Conservation (phyloP, 2,329 filamentous ascomycete genomes). For the Alternaria viburni region DNA sequence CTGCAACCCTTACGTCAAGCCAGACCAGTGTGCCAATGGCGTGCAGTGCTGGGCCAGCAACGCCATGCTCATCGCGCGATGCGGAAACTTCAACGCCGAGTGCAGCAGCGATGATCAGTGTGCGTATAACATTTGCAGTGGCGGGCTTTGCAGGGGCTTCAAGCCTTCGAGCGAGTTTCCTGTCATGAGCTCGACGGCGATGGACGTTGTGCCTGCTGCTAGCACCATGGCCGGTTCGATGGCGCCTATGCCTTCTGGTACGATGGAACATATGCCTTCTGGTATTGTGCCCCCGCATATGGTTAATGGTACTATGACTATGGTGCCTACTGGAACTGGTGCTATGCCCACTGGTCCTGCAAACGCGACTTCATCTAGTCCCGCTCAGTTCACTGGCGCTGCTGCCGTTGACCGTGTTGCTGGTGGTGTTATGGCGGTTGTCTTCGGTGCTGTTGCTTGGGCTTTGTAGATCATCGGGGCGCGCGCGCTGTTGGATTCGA, state of each 20-base stretch:
- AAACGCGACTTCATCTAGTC: neutral
- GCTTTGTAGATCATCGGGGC: conserved; percentile 6
- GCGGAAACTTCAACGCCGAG: conserved; percentile 28
- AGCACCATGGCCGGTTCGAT: neutral
- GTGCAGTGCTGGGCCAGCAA: conserved; percentile 25
- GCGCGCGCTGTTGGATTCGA: neutral
- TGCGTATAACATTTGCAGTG: conserved; percentile 23
- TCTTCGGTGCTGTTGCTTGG: conserved; percentile 18
- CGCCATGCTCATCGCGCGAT: conserved; percentile 13
- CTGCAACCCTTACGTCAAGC: conserved; percentile 17
- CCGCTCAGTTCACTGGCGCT: conserved; percentile 21
- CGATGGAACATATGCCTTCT: neutral
- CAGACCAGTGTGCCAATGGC: conserved; percentile 15
- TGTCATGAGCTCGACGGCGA: neutral
- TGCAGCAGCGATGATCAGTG: conserved; percentile 21
- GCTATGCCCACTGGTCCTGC: conserved; percentile 9
- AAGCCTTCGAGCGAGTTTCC: conserved; percentile 1
- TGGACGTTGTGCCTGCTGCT: neutral
- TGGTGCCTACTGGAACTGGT: conserved; percentile 3
- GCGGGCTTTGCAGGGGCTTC: conserved; percentile 23
- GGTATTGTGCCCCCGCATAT: neutral
- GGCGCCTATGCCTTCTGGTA: neutral
- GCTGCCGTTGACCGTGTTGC: conserved; percentile 13
- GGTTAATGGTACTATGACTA: conserved; percentile 10
- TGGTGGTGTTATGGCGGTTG: conserved; percentile 15